Percentiles rank a stretch among this genome's conserved stretches.
These are phyloP conservation scores for Arabidopsis lyrata DNA, from an alignment of 441 rosid species.

Conservation along the genomic window DNA sequence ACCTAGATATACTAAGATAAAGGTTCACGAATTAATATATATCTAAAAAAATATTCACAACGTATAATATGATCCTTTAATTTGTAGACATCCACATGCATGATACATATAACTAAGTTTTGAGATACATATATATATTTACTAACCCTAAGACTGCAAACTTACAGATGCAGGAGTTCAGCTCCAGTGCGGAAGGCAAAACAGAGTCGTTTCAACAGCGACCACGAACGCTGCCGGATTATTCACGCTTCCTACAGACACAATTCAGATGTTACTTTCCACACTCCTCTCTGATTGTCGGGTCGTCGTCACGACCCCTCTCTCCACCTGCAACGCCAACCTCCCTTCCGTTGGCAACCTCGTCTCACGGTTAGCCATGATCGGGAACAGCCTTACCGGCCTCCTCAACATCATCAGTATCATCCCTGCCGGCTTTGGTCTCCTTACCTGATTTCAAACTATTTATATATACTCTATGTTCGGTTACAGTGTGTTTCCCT, in stretches of 20 bases:
- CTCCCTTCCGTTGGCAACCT: constrained; percentile 38
- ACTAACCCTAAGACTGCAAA: not conserved
- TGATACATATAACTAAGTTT: not conserved
- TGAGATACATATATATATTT: not conserved
- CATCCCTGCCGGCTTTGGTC: constrained; percentile 30
- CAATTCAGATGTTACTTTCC: not conserved
- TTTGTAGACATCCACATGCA: not conserved
- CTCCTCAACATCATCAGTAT: constrained; percentile 24
- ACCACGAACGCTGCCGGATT: constrained; percentile 24
- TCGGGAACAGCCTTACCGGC: constrained; percentile 36
- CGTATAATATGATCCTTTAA: not conserved
- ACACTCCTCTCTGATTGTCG: not conserved
- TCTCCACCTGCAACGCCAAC: constrained; percentile 7
- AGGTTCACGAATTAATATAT: not conserved
- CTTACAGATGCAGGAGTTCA: constrained; percentile 41
- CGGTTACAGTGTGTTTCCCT: constrained; percentile 2
- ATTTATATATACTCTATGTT: constrained; percentile 1
- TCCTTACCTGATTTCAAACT: constrained; percentile 16
- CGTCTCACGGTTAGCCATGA: constrained; percentile 29
- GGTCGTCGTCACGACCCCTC: constrained; percentile 6
- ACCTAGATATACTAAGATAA: not conserved
- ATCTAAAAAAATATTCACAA: not conserved
- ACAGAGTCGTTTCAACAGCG: constrained; percentile 28
- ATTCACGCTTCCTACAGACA: constrained; percentile 13
- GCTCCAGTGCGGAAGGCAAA: constrained; percentile 40